These are phyloP conservation scores for Candida odintsovae DNA, from an alignment of 805 yeast species.

Conservation along the genomic window DNA sequence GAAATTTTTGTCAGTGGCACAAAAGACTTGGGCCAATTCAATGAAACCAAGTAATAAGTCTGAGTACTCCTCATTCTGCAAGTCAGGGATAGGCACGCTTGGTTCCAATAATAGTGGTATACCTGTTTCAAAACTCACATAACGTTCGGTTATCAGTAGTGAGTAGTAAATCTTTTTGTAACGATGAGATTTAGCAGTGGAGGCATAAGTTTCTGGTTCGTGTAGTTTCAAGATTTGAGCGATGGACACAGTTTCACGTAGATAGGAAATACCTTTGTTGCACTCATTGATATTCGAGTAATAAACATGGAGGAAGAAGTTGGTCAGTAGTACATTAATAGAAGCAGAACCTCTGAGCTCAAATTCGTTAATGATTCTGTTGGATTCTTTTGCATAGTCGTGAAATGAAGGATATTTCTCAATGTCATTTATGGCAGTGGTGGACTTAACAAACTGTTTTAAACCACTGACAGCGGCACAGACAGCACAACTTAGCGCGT, in stretches of 20 bases:
- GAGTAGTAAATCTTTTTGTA: conserved; percentile 20
- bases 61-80: conserved; percentile 21
- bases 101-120: conserved; percentile 20
- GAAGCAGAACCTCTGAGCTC: conserved; percentile 15
- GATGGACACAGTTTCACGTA: conserved; percentile 20
- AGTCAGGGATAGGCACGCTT: conserved; percentile 17
- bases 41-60: conserved; percentile 19
- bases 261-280: conserved; percentile 14
- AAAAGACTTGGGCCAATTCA: conserved; percentile 19
- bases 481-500: conserved; percentile 19
- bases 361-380: conserved; percentile 13
- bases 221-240: conserved; percentile 19
- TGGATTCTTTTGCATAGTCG: conserved; percentile 19
- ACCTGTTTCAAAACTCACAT: conserved; percentile 15
- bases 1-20: conserved; percentile 19
- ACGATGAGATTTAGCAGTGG: conserved; percentile 16
- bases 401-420: conserved; percentile 15
- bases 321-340: conserved; percentile 12
- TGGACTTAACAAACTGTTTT: conserved; percentile 17
- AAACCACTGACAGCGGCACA: conserved; percentile 20
- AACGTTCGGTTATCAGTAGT: conserved; percentile 20
- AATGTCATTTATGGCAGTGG: conserved; percentile 10
- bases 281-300: conserved; percentile 17
- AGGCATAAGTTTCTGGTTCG: conserved; percentile 11
- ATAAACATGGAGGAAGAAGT: conserved; percentile 19